phyloP scores from a whole-genome alignment of 2,329 filamentous ascomycete species.

The Alternaria tenuissima region DNA sequence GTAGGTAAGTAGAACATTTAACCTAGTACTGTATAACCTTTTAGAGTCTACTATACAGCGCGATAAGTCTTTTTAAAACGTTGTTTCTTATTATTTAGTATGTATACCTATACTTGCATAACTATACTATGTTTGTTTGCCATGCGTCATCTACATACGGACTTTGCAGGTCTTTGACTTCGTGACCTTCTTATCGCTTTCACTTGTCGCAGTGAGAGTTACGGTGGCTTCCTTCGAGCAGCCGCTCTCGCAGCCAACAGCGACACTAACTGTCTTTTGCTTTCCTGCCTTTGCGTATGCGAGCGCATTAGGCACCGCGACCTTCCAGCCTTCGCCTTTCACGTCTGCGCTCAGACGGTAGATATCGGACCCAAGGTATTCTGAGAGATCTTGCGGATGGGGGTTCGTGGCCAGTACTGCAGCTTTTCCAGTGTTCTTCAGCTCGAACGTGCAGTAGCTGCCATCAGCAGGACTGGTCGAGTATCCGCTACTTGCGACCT shows the following conservation, averaged over 20 bases:
- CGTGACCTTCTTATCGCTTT: constrained; percentile 37
- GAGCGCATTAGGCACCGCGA: constrained; percentile 52
- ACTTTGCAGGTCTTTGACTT: background rate
- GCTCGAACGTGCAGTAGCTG: constrained; percentile 57
- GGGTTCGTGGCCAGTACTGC: constrained; percentile 18
- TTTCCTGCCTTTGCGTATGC: constrained; percentile 55
- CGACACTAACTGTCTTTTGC: constrained; percentile 52
- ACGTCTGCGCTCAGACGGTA: constrained; percentile 58
- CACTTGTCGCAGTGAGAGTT: constrained; percentile 57
- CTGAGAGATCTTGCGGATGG: constrained; percentile 50
- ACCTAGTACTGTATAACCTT: too few relatives aligned
- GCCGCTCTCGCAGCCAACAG: constrained; percentile 46
- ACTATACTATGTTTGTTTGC: too few relatives aligned
- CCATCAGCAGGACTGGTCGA: constrained; percentile 40
- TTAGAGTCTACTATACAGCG: too few relatives aligned
- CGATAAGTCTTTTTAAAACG: too few relatives aligned
- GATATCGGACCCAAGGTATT: constrained; percentile 57
- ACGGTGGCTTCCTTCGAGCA: constrained; percentile 51
- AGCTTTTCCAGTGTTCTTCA: constrained; percentile 57
- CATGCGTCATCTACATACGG: background rate
- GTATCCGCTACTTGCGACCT: constrained; percentile 23
- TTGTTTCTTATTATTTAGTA: too few relatives aligned
- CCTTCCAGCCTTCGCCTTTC: constrained; percentile 57
- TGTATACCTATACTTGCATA: too few relatives aligned
- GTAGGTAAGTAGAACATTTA: too few relatives aligned